Base-by-base conservation (phyloP, 2,329 filamentous ascomycete genomes). In the Zasmidium cellare region DNA sequence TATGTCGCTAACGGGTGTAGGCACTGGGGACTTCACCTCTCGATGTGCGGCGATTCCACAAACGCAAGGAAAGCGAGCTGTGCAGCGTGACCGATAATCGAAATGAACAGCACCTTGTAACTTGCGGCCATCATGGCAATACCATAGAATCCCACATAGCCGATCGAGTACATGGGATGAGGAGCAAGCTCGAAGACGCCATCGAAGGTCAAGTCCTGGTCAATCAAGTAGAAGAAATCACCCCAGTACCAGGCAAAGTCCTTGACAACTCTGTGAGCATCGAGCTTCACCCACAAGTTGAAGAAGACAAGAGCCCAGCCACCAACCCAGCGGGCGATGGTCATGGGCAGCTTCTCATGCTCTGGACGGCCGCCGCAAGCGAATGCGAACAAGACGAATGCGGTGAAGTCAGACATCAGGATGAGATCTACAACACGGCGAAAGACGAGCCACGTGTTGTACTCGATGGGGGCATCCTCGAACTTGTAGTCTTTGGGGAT, bases 201-300 rank as follows among this genome's bases (percentile, higher is more conserved):
- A 72, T 99, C 94, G 75, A 99, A 99, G 51, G 92, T 97, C 73
- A 99, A 82, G 72, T 96, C 91, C 77, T 97, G 92, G 76, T 99
- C 94, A 74, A 99, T 91, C 71, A 99, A 87, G 77, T 92, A 99
- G 82, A 97, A 99, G 78, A 97, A 97, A 76, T 99, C 94, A 61
- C 94, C 94, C 94, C 94, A 99, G 77, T 97, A 99, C 94, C 94
- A 99, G 24, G 94, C 94, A 78, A 92, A 99, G 76, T 99, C 94
- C 76, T 97, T 97, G 72, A 99, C 94, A 51, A 99, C 94, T 60
- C 94, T 85, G 75, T 99, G 94, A 19, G 94, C 94, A 76, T 99
- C 94, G 61, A 99, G 82, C 78, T 99, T 99, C 63, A 99, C 94
- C 92, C 94, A 97, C 20, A 97, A 82, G 74, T 97, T 99, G 83